Base-by-base conservation (phyloP, 306 rosid species). In the Quillaja saponaria region DNA sequence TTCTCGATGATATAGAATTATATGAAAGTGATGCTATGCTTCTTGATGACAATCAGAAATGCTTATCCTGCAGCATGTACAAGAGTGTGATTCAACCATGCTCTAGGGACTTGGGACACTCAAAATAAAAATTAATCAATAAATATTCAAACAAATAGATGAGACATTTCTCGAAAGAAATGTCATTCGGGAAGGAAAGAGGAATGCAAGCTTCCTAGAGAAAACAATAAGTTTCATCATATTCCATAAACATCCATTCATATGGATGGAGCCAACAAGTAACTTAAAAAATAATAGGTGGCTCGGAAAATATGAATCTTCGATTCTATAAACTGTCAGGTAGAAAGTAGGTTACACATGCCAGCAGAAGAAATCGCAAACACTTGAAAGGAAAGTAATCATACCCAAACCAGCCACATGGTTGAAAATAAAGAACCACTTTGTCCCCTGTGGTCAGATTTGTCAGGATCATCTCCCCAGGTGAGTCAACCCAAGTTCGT, bases 351-450 rank as follows among this genome's bases (percentile, higher is more conserved):
- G 18, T 45, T 15, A 42, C 10, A 25, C 17, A 15, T 4, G 33
- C 39, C 14, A 58, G 62, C 49, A 66, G 50, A 15, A 67, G 57
- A 67, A 49, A 51, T 18, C 8, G 52, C 28, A 45, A 35, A 49
- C 10, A 49, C 42, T 68, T 71, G 19, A 66, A 49, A 68, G 19
- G 49, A 76, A 46, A 65, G 63, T 49, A 50, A 38, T 53, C 71
- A 60, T 82, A 85, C 96, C 97, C 97, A 62, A 90, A 80, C 97
- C 97, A 90, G 50, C 97, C 97, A 40, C 97, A 90, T 47, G 96
- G 96, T 82, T 90, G 95, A 81, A 90, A 90, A 80, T 81, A 87
- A 15, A 87, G 71, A 63, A 90, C 95, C 49, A 78, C 97, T 77
- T 90, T 90, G 74, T 88, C 97, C 48, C 95, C 95, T 28, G 86